Base-by-base conservation (phyloP, 106 monocot species). In the Gastrodia elata region DNA sequence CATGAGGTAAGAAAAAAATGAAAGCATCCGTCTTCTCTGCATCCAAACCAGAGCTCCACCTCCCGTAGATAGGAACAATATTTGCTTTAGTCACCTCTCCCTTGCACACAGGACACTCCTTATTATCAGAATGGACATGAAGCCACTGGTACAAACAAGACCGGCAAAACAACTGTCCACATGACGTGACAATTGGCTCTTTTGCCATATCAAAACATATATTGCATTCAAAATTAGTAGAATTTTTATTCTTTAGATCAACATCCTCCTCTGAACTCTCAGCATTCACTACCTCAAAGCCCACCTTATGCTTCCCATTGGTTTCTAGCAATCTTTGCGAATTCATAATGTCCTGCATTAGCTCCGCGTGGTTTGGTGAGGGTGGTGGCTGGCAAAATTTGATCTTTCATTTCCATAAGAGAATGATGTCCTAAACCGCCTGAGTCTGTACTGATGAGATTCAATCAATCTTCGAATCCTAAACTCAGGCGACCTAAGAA, bases 81-180 rank as follows among this genome's bases (percentile, higher is more conserved):
- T 84, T 84, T 15, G 88, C 25, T 40, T 89, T 87, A 13, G 79
- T 78, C 38, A 94, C 91, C 65, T 91, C 88, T 27, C 94, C 94
- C 75, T 94, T 94, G 78, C 94, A 94, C 13, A 91, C 88, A 18
- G 94, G 94, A 69, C 94, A 94, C 57, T 94, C 94, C 22, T 83
- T 91, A 72, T 87, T 79, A 35, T 74, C 82, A 35, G 78, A 80
- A 68, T 94, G 86, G 11, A 87, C 64, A 74, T 94, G 80, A 34
- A 94, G 77, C 94, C 94, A 94, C 34, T 87, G 94, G 43, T 94
- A 94, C 81, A 94, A 78, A 39, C 94, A 94, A 2, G 91, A 82
- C 94, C 94, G 91, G 64, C 94, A 94, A 55, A 94, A 94, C 43
- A 94, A 65, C 80, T 94, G 94, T 1, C 94, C 94, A 3, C 94